phyloP scores from a whole-genome alignment of 352 stramenopile species.

The Pythium chondricola region DNA sequence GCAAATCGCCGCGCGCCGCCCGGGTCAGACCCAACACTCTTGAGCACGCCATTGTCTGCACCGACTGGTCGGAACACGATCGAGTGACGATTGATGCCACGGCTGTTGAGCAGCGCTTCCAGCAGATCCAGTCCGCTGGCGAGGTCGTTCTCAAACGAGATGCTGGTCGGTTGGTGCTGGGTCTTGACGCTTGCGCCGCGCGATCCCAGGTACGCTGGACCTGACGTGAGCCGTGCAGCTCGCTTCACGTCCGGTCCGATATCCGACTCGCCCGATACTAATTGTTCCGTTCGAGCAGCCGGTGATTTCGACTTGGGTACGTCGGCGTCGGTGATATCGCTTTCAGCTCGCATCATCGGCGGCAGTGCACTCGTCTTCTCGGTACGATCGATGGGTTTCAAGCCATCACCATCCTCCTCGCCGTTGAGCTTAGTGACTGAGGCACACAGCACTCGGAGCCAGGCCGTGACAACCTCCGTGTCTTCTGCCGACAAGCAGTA shows the following conservation, averaged over 20 bases:
- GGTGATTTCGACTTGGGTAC: conserved; percentile 5
- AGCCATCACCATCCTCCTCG: neutral
- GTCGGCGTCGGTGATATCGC: conserved; percentile 12
- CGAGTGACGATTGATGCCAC: conserved; percentile 18
- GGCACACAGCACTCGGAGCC: conserved; percentile 58
- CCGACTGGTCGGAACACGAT: conserved; percentile 57
- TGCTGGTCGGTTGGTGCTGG: conserved; percentile 57
- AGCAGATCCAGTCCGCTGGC: conserved; percentile 58
- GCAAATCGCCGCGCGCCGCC: conserved; percentile 37
- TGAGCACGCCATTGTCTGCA: conserved; percentile 46
- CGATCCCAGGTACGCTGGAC: conserved; percentile 14
- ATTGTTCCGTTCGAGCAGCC: conserved; percentile 4
- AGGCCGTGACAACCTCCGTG: conserved; percentile 56
- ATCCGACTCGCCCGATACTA: conserved; percentile 13
- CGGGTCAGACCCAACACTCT: conserved; percentile 43
- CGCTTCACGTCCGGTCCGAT: conserved; percentile 11
- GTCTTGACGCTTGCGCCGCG: conserved; percentile 29
- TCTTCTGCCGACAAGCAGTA: conserved; percentile 81
- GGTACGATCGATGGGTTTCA: neutral
- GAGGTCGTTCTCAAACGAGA: conserved; percentile 74
- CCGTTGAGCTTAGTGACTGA: conserved; percentile 31
- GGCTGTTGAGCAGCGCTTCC: conserved; percentile 43
- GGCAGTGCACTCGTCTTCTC: neutral
- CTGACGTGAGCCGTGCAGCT: conserved; percentile 13
- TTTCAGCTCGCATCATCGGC: too few species aligned